Evolutionary conservation across 768 basidiomycete species (phyloP).

Genomic region (Candolleomyces aberdarensis): DNA sequence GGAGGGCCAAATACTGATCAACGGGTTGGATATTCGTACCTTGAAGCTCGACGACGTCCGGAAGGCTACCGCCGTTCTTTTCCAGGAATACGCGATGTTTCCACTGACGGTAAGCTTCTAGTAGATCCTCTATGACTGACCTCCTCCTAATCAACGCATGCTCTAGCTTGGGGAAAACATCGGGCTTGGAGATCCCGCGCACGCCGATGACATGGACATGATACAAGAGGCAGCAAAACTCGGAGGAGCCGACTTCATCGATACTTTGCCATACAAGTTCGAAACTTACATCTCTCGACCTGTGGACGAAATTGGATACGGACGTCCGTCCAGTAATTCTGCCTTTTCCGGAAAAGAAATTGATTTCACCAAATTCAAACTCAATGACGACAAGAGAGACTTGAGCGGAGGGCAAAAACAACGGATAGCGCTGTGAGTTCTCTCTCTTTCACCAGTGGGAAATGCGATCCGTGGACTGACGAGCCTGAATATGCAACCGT

Average conservation of each 20-base stretch:
- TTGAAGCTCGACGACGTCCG: conserved; percentile 61
- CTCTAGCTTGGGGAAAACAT: conserved; percentile 75
- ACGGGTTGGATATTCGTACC: conserved; percentile 59
- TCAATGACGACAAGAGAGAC: not conserved
- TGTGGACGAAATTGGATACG: not conserved
- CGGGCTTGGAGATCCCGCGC: conserved; percentile 62
- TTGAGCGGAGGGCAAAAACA: conserved; percentile 66
- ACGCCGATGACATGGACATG: conserved; percentile 48
- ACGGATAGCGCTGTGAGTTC: conserved; percentile 63
- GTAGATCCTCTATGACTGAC: not conserved
- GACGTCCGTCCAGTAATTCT: not conserved
- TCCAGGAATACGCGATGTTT: conserved; percentile 81
- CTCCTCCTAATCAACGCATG: not conserved
- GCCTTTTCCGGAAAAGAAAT: not conserved
- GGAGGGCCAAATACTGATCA: conserved; percentile 66
- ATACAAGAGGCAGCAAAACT: conserved; percentile 63
- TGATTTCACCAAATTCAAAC: not conserved
- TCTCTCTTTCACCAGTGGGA: too few species aligned
- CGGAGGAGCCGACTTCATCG: conserved; percentile 68
- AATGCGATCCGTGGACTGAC: too few species aligned
- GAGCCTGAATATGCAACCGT: too few species aligned
- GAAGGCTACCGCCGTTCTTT: conserved; percentile 65
- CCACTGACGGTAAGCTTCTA: conserved; percentile 62
- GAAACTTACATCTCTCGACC: not conserved
- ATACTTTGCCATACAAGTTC: not conserved